Evolutionary conservation across 805 yeast genomes (phyloP).

Genomic region (Ogataea pilisensis): DNA sequence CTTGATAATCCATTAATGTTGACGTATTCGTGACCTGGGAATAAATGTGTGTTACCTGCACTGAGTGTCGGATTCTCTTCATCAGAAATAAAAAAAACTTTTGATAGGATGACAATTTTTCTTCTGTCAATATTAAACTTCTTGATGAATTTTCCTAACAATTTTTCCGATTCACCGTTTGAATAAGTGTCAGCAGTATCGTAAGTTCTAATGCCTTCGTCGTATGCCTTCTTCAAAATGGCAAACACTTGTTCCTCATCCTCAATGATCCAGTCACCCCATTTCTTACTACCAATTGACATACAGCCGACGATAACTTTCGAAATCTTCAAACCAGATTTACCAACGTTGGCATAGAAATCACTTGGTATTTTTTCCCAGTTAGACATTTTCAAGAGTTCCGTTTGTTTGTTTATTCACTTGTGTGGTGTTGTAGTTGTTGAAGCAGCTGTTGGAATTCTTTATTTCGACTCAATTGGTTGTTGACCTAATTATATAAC

Average conservation of each 20-base stretch:
- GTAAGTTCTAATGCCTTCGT: constrained; percentile 42
- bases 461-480: background rate
- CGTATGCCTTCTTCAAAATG: constrained; percentile 45
- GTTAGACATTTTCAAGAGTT: background rate
- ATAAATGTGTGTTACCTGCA: constrained; percentile 1
- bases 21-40: constrained; percentile 18
- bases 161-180: constrained; percentile 43
- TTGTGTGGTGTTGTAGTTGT: background rate
- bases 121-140: constrained; percentile 50
- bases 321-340: constrained; percentile 47
- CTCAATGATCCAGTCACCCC: constrained; percentile 43
- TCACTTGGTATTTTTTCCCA: background rate
- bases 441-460: background rate
- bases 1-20: constrained; percentile 42
- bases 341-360: constrained; percentile 25
- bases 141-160: constrained; percentile 51
- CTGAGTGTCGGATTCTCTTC: constrained; percentile 6
- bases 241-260: constrained; percentile 44
- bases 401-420: background rate
- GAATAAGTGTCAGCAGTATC: constrained; percentile 50
- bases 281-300: constrained; percentile 43
- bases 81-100: constrained; percentile 35
- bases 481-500: too few relatives aligned
- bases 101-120: constrained; percentile 52
- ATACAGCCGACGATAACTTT: constrained; percentile 51